Conservation (phyloP, 2,329 filamentous ascomycete genomes). For the Sarocladium brachiariae region DNA sequence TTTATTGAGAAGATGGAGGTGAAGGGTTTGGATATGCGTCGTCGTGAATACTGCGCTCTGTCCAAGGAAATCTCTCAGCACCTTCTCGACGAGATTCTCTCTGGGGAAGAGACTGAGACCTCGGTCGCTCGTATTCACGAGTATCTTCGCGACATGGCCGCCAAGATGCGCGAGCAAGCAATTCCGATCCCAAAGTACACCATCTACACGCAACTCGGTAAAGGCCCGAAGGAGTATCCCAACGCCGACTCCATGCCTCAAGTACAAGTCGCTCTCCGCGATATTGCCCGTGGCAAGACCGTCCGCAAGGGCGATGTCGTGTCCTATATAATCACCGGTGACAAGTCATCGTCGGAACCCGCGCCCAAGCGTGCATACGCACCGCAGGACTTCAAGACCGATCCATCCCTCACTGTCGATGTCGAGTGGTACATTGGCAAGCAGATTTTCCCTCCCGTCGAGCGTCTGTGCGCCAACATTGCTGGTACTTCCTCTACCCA, state of each 20-base stretch:
- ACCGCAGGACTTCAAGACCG: conserved; percentile 73
- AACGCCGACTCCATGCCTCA: conserved; percentile 95
- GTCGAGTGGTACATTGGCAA: conserved; percentile 98
- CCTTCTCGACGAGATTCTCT: conserved; percentile 89
- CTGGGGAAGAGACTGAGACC: conserved; percentile 83
- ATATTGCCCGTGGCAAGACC: conserved; percentile 77
- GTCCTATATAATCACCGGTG: conserved; percentile 84
- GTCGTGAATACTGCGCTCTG: conserved; percentile 90
- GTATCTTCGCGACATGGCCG: conserved; percentile 76
- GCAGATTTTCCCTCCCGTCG: conserved; percentile 95
- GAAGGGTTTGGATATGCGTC: conserved; percentile 96
- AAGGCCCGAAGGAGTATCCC: conserved; percentile 86
- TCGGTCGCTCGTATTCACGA: conserved; percentile 89
- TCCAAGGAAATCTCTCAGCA: conserved; percentile 91
- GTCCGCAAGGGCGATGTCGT: conserved; percentile 94
- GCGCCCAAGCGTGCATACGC: conserved; percentile 86
- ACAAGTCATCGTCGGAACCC: conserved; percentile 57
- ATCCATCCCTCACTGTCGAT: conserved; percentile 72
- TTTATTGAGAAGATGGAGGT: conserved; percentile 93
- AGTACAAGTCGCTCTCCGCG: conserved; percentile 87
- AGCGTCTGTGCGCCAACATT: conserved; percentile 95
- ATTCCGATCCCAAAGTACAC: conserved; percentile 84
- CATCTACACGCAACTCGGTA: conserved; percentile 96
- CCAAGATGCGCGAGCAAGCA: conserved; percentile 74
- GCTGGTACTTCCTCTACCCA: conserved; percentile 83